Evolutionary conservation across 208 protist species (phyloP).

Genomic region (Crithidia thermophila): DNA sequence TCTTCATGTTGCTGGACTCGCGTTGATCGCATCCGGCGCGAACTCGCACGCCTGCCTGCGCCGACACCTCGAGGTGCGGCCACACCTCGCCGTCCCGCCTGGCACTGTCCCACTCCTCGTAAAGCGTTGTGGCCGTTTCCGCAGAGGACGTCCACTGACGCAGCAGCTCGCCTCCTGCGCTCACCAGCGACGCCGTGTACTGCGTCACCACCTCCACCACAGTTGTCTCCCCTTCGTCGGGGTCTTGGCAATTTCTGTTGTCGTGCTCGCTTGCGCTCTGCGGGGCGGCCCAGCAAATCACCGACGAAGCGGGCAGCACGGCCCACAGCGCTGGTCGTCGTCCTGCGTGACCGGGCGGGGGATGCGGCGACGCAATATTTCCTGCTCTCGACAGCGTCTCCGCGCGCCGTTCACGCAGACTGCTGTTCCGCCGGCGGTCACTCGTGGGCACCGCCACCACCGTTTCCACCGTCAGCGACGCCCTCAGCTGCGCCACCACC

Average conservation of each 20-base stretch:
- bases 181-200: slow-evolving; percentile 14
- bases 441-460: neutral
- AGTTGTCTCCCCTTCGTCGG: too few relatives aligned
- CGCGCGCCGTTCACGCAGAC: too few relatives aligned
- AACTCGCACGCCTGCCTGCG: neutral
- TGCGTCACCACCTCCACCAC: slow-evolving; percentile 16
- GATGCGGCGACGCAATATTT: too few relatives aligned
- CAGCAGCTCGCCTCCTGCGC: slow-evolving; percentile 12
- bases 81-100: too few relatives aligned
- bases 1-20: too few relatives aligned
- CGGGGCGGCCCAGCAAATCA: neutral
- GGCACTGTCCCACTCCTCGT: slow-evolving; percentile 20
- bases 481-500: slow-evolving; percentile 14
- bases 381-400: too few relatives aligned
- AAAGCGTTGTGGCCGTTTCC: slow-evolving; percentile 10
- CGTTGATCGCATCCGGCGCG: too few relatives aligned
- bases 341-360: neutral
- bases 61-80: slow-evolving; percentile 23
- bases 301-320: slow-evolving; percentile 12
- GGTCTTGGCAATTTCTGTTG: too few relatives aligned
- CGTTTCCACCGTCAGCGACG: slow-evolving; percentile 5
- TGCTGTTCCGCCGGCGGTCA: neutral
- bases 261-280: neutral
- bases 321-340: slow-evolving; percentile 5
- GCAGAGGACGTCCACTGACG: slow-evolving; percentile 15